Base-by-base conservation (phyloP, 306 rosid species). In the Gillenia trifoliata region DNA sequence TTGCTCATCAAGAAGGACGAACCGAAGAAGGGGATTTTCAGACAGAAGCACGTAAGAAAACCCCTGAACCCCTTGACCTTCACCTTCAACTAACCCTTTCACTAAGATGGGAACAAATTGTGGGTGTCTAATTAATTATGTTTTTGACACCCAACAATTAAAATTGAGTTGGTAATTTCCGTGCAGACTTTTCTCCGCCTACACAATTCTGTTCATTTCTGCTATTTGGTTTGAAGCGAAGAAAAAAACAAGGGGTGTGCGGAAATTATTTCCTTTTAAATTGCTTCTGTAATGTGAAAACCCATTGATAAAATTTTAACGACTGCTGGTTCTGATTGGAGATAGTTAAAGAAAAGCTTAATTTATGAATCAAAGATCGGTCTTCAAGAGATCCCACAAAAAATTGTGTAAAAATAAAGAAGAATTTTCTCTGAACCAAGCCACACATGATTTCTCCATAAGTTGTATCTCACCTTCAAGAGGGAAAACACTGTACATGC, bases 401-500 rank as follows among this genome's bases (percentile, higher is more conserved):
- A n/a, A n/a, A n/a, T n/a, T n/a, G 31, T 13, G 25, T 10, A 25
- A 22, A 20, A 34, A 28, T 16, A 49, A 70, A 26, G 34, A 28
- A 77, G 60, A 60, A 38, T 33, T 71, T 41, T 72, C 71, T 25
- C 60, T 52, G 55, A 67, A 70, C 52, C 59, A 56, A 54, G 73
- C 77, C 68, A 55, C 74, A 33, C 38, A 29, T 69, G 70, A 60
- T 38, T 45, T 74, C 70, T 61, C 54, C 47, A 54, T 2, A 2
- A 38, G 5, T 52, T 64, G 16, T 45, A 40, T 29, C 59, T 59
- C 50, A 20, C 77, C 56, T 63, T 34, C 41, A 23, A 12, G 36
- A 50, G 4, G 64, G 78, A 38, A 66, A 52, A 71, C 63, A 66
- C 83, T 83, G 63, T 83, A 83, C 86, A 83, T 56, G 73, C 67